These are phyloP conservation scores for Coriaria nepalensis DNA, from an alignment of 306 rosid genomes.

Conservation along the genomic window DNA sequence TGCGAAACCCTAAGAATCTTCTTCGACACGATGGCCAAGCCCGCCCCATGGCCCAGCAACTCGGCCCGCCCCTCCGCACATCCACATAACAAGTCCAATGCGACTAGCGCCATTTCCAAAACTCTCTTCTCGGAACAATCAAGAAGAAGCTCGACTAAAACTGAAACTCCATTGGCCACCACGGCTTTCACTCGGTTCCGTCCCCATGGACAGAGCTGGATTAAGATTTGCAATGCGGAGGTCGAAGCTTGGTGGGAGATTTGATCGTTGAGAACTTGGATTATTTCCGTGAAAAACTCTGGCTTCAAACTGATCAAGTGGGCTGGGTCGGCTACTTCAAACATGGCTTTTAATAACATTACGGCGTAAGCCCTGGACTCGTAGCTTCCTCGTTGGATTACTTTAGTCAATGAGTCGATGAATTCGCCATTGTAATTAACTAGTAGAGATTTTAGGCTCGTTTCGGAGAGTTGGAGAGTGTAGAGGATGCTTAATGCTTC, in stretches of 20 bases:
- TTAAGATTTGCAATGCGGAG: conserved; percentile 32
- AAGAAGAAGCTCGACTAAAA: conserved; percentile 41
- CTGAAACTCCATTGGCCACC: conserved; percentile 47
- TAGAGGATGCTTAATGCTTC: conserved; percentile 51
- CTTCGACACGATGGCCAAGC: conserved; percentile 32
- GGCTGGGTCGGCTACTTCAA: conserved; percentile 28
- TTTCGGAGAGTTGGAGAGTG: conserved; percentile 35
- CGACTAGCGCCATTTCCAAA: conserved; percentile 44
- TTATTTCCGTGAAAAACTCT: conserved; percentile 31
- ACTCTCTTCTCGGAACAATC: conserved; percentile 32
- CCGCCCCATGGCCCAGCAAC: conserved; percentile 37
- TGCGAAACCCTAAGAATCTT: conserved; percentile 35
- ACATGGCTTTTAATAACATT: conserved; percentile 34
- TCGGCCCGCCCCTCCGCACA: conserved; percentile 56
- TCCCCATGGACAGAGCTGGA: conserved; percentile 39
- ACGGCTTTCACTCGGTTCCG: conserved; percentile 49
- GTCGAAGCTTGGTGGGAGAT: conserved; percentile 40
- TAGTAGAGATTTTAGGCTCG: conserved; percentile 18
- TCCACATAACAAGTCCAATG: conserved; percentile 35
- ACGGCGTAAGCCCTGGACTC: conserved; percentile 65
- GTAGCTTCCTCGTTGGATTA: conserved; percentile 37
- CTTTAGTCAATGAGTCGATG: conserved; percentile 22
- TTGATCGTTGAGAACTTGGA: conserved; percentile 40
- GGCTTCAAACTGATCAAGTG: conserved; percentile 9
- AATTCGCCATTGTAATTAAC: conserved; percentile 20